Base-by-base conservation (phyloP, 2,329 filamentous ascomycete genomes). In the Trichoderma breve region DNA sequence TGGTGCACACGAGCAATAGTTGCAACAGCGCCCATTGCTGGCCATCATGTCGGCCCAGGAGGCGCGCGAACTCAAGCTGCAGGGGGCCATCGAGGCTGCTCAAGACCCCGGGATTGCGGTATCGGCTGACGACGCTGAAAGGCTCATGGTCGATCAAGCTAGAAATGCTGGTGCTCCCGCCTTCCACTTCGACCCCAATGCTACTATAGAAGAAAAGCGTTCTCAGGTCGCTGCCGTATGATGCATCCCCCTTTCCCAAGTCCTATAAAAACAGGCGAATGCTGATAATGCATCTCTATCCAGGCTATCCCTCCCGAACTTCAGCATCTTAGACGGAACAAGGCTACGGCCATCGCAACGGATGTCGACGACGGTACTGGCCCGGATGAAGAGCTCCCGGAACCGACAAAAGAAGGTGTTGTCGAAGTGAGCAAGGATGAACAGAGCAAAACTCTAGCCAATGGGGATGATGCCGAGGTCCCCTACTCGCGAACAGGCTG, bases 101-200 rank as follows among this genome's bases (percentile, higher is more conserved):
- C 87, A 86, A 73, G 88, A 97, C 80, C 90, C 93, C 43, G 83
- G 92, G 76, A 92, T 87, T 79, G 83, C 82, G 58, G 87, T 94
- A 74, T 88, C 89, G 51, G 86, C 93, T 61, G 88, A 92, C 53
- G 90, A 91, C 74, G 93, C 93, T 36, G 88, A 97, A 82, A 86
- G 88, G 76, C 88, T 89, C 77, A 87, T 98, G 63, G 86, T 97
- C 30, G 86, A 93, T 69, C 91, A 97, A 81, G 93, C 93, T 76
- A 89, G 87, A 78, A 91, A 92, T 77, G 93, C 92, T 14, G 96
- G 96, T 55, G 89, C 92, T 28, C 84, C 91, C 34, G 95, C 94
- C 74, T 96, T 93, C 80, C 89, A 91, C 74, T 99, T 98, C 83
- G 88, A 99, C 79, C 94, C 96, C 1, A 84, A 97, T 84, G 95